These are phyloP conservation scores for Saccharomycodes ludwigii DNA, from an alignment of 805 yeast genomes.

Conservation along the genomic window DNA sequence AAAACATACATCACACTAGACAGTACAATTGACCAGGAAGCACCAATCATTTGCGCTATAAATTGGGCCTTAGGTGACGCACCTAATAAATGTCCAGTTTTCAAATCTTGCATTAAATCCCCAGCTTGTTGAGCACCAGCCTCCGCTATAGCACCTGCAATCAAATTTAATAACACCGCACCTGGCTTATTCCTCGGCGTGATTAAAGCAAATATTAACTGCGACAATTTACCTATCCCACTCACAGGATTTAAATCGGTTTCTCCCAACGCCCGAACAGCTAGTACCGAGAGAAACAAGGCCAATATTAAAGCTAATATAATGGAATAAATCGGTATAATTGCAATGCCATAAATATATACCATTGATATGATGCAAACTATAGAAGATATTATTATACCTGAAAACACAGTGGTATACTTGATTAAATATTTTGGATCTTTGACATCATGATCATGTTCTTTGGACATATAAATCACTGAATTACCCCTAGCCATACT, in stretches of 20 bases:
- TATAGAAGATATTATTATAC: conserved; percentile 53
- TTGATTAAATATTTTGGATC: conserved; percentile 39
- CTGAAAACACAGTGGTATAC: conserved; percentile 36
- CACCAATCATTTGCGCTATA: conserved; percentile 79
- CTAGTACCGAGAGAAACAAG: conserved; percentile 66
- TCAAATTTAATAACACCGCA: conserved; percentile 68
- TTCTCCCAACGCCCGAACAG: conserved; percentile 91
- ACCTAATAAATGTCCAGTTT: conserved; percentile 83
- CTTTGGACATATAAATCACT: conserved; percentile 19
- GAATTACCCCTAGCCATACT: conserved; percentile 9
- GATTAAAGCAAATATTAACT: conserved; percentile 71
- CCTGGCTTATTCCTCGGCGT: conserved; percentile 69
- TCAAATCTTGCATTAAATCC: conserved; percentile 92
- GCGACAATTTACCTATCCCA: conserved; percentile 92
- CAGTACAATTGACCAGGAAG: conserved; percentile 68
- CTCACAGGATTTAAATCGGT: conserved; percentile 95
- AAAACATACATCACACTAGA: conserved; percentile 74
- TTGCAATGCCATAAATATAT: conserved; percentile 48
- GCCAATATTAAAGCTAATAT: conserved; percentile 63
- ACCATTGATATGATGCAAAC: conserved; percentile 56
- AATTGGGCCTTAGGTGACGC: conserved; percentile 92
- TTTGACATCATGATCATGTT: conserved; percentile 27
- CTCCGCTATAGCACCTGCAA: conserved; percentile 95
- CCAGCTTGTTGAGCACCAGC: conserved; percentile 99
- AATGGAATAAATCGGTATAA: conserved; percentile 62